These are phyloP conservation scores for Neolentinus lepideus DNA, from an alignment of 1,284 basidiomycete genomes.

Conservation along the genomic window DNA sequence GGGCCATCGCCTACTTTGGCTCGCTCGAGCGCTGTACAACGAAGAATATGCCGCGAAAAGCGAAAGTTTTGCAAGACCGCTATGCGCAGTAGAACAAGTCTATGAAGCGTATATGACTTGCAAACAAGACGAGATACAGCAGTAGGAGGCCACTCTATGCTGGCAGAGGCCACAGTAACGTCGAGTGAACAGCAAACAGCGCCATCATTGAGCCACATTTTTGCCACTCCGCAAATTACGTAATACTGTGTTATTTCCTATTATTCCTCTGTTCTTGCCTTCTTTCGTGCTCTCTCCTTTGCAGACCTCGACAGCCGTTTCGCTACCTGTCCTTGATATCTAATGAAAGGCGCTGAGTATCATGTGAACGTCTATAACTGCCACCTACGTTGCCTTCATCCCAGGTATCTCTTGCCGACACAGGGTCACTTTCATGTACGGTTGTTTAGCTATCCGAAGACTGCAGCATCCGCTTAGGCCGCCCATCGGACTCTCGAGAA, in stretches of 20 bases:
- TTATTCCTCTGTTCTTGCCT: slow-evolving; percentile 29
- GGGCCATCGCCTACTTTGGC: slow-evolving; percentile 2
- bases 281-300: slow-evolving; percentile 36
- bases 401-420: slow-evolving; percentile 41
- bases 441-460: slow-evolving; percentile 53
- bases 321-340: slow-evolving; percentile 46
- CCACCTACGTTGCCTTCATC: slow-evolving; percentile 45
- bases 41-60: background rate
- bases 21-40: background rate
- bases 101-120: background rate
- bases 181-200: background rate
- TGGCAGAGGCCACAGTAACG: background rate
- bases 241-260: background rate
- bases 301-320: slow-evolving; percentile 54
- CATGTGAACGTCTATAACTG: background rate
- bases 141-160: background rate
- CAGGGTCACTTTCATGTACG: slow-evolving; percentile 73
- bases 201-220: background rate
- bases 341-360: slow-evolving; percentile 18
- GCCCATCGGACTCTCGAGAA: background rate
- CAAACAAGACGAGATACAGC: background rate
- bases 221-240: background rate
- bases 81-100: background rate
- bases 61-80: background rate
- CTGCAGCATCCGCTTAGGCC: slow-evolving; percentile 26